Percentiles rank a stretch among this genome's conserved stretches.
These are phyloP conservation scores for Xerocomellus amylosporus DNA, from an alignment of 768 basidiomycete species.

Conservation along the genomic window DNA sequence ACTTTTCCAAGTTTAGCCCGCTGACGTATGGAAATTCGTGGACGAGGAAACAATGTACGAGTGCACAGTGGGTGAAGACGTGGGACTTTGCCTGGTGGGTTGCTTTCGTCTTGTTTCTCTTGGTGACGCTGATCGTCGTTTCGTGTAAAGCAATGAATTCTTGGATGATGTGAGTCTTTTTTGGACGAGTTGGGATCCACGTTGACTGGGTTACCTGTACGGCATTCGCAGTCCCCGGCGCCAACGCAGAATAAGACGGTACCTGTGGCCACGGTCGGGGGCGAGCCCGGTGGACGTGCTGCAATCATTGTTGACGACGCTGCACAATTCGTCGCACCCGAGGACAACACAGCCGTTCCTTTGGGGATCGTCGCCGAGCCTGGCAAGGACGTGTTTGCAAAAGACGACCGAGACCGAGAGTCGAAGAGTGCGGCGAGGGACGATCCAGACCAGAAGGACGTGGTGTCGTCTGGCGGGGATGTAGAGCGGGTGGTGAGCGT, in stretches of 20 bases:
- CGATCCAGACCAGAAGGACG: constrained; percentile 12
- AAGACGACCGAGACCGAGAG: constrained; percentile 45
- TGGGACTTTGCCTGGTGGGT: constrained; percentile 94
- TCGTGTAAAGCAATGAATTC: constrained; percentile 59
- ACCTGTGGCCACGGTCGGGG: constrained; percentile 48
- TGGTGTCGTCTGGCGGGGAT: neutral
- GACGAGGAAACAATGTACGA: constrained; percentile 77
- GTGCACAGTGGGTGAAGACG: constrained; percentile 81
- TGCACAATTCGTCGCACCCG: constrained; percentile 7
- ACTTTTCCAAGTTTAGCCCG: constrained; percentile 76
- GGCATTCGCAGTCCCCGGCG: constrained; percentile 55
- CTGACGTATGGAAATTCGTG: constrained; percentile 81
- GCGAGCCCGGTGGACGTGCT: constrained; percentile 51
- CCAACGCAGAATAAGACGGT: constrained; percentile 40
- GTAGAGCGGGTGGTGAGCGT: constrained; percentile 39
- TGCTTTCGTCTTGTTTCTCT: neutral
- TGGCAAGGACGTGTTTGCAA: constrained; percentile 70
- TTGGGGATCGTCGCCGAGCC: constrained; percentile 64
- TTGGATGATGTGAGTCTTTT: constrained; percentile 52
- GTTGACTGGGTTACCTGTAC: neutral
- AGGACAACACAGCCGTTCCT: constrained; percentile 38
- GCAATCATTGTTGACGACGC: constrained; percentile 52
- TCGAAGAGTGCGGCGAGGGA: constrained; percentile 40
- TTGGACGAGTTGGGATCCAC: neutral
- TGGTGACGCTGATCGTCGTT: neutral